Base-by-base conservation (phyloP, 2,329 filamentous ascomycete genomes). In the Colletotrichum horii region DNA sequence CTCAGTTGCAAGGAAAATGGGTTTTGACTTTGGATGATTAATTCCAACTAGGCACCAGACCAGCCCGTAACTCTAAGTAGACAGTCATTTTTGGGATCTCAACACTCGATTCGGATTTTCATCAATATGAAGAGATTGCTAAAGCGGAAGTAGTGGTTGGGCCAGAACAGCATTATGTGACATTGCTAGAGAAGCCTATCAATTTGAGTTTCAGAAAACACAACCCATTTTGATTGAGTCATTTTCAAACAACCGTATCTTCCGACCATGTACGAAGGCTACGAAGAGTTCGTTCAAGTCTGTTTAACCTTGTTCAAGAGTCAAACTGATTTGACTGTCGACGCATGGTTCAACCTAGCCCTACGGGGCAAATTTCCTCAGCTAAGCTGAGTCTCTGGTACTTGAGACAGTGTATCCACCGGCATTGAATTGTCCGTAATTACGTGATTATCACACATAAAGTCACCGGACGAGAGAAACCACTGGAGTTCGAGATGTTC, bases 1-100 rank as follows among this genome's bases (percentile, higher is more conserved):
- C 12, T 1, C 14, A 75, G 73, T 16, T 75, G 5, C 58, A 56
- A 58, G 73, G 73, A 8, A 75, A 75, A 36, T 75, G 73, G 73
- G 73, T 75, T 12, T 15, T 75, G 12, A 69, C 56, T n/a, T 32
- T 75, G 5, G 70, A 73, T n/a, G 32, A 48, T 28, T 28, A 4
- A 66, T 24, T 2, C 11, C 1, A 28, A 9, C 11, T 22, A 22
- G 43, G 43, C n/a, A 52, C 43, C 11, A 52, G 43, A 52, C n/a
- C 6, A 52, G 43, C 6, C 6, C 6, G 11, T 22, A 52, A 52
- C 43, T 52, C 43, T 5, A 12, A 22, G 28, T 38, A 43, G 68
- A 14, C 43, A 52, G 43, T 52, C 43, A 22, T 14, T 52, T 52
- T 52, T 7, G 43, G 43, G 43, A 22, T 52, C n/a, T 52, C 43